Evolutionary conservation across 257 asterid genomes (phyloP).

Genomic region (Oldenlandia corymbosa): DNA sequence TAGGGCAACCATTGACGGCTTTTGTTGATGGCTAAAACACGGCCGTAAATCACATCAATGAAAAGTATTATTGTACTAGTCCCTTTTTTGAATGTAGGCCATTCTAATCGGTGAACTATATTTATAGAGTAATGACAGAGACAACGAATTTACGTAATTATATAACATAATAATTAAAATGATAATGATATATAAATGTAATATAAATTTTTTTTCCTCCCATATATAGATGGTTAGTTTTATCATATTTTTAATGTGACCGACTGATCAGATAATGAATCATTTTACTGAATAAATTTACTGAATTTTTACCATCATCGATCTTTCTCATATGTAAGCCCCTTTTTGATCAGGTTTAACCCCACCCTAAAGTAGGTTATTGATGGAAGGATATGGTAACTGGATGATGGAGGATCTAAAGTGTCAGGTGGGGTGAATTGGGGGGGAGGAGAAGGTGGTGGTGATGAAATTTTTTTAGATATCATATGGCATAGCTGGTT

Average conservation of each 20-base stretch:
- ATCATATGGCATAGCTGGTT: slow-evolving; percentile 22
- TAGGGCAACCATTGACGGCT: slow-evolving; percentile 31
- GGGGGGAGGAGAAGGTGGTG: neutral
- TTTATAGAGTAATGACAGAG: too few relatives aligned
- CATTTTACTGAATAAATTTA: too few relatives aligned
- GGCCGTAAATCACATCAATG: slow-evolving; percentile 63
- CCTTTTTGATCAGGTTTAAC: slow-evolving; percentile 20
- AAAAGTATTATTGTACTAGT: slow-evolving; percentile 39
- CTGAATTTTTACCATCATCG: too few relatives aligned
- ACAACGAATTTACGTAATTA: too few relatives aligned
- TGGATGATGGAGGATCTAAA: neutral
- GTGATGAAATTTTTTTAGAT: slow-evolving; percentile 11
- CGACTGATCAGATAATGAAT: too few relatives aligned
- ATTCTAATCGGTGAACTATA: slow-evolving; percentile 3
- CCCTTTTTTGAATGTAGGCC: slow-evolving; percentile 15
- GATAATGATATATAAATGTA: too few relatives aligned
- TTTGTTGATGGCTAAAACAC: slow-evolving; percentile 44
- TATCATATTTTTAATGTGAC: too few relatives aligned
- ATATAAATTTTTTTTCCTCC: too few relatives aligned
- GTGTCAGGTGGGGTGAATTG: slow-evolving; percentile 8
- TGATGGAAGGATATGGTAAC: slow-evolving; percentile 25
- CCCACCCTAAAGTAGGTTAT: slow-evolving; percentile 20
- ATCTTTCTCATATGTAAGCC: too few relatives aligned
- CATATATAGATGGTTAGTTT: too few relatives aligned
- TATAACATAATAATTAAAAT: too few relatives aligned